Base-by-base conservation (phyloP, 768 basidiomycete genomes). In the Leccinellum rugosiceps region DNA sequence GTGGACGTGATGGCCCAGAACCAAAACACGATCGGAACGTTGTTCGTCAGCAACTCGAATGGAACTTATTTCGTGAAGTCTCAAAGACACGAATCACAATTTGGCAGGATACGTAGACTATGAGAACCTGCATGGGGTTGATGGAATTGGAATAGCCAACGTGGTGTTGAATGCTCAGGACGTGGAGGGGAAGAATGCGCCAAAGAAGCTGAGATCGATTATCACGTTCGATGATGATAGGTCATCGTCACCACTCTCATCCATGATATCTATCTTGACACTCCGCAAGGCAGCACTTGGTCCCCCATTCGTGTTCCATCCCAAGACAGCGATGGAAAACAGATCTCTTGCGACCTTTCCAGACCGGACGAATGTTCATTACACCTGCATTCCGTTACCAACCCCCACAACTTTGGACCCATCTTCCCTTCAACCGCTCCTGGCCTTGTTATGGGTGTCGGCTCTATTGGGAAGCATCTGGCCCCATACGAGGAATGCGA, bases 361-460 rank as follows among this genome's bases (percentile, higher is more conserved):
- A 80, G 91, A 59, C 57, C 62, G 7, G 80, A 84, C 1, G 73
- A 63, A 28, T 99, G 96, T 71, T 86, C 92, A 0, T 78, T 98
- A 1, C 95, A 99, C 69, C 75, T 99, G 14, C 88, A 97, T 72
- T 97, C 95, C 6, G 93, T 98, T 21, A 95, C 95, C 0, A 78
- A 83, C 8, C 87, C 92, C 1, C 96, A 96, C 75, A 99, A 98
- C 73, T 92, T 87, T 65, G 96, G 97, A 0, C 87, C 92, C 15
- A 81, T 98, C 31, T 98, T 98, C 74, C 95, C 94, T 2, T 94
- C 94, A 0, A 88, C 92, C 6, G 96, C 95, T 0, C 96, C 96
- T 0, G 97, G 97, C 0, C 82, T 93, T 59, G 88, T 92, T 28
- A 96, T 99, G 91, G 97, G 91, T 23, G 93, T 98, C 2, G 97